Evolutionary conservation across 306 rosid species (phyloP).

Genomic region (Malus asiatica): DNA sequence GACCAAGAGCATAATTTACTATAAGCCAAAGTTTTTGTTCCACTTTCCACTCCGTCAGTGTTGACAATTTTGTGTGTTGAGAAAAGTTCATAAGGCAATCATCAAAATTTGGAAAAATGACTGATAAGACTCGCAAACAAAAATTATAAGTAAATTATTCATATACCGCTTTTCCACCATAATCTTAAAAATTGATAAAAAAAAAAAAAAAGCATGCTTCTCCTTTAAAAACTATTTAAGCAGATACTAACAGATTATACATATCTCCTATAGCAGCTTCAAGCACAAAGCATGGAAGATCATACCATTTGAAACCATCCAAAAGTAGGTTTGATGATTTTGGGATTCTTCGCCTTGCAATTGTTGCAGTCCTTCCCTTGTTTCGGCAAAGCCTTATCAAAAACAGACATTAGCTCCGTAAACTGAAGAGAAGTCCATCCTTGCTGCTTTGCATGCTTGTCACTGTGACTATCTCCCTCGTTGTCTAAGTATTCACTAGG

Average conservation of each 20-base stretch:
- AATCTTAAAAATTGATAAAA: background rate
- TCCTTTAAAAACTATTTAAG: background rate
- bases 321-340: slow-evolving; percentile 59
- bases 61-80: background rate
- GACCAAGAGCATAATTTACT: background rate
- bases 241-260: background rate
- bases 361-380: slow-evolving; percentile 29
- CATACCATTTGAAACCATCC: slow-evolving; percentile 77
- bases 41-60: background rate
- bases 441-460: slow-evolving; percentile 24
- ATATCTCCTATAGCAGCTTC: background rate
- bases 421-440: slow-evolving; percentile 76
- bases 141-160: background rate
- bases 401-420: slow-evolving; percentile 55
- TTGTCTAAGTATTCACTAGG: slow-evolving; percentile 23
- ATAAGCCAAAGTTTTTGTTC: background rate
- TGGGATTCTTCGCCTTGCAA: slow-evolving; percentile 41
- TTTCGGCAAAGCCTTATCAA: slow-evolving; percentile 33
- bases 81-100: background rate
- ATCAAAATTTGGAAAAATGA: background rate
- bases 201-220: background rate
- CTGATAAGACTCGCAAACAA: background rate
- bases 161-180: background rate
- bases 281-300: slow-evolving; percentile 16
- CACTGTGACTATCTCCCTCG: slow-evolving; percentile 9